Evolutionary conservation across 768 basidiomycete genomes (phyloP).

Genomic region (Mycena galericulata): DNA sequence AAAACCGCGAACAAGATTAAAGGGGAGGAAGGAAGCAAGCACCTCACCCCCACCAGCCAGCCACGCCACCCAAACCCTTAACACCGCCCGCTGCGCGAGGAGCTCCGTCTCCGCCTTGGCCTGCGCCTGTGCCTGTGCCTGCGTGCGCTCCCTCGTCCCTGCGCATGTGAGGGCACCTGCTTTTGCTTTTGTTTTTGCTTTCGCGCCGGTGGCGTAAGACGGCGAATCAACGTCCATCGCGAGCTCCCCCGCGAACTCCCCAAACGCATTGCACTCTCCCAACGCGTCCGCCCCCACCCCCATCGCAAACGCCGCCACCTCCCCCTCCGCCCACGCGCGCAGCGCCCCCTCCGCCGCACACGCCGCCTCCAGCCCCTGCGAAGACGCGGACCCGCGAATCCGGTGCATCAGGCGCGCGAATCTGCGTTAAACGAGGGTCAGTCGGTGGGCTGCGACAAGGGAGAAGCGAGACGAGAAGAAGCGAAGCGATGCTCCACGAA

Average conservation of each 20-base stretch:
- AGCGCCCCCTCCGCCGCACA: conserved; percentile 16
- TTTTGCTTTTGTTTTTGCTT: not conserved
- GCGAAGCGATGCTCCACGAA: not conserved
- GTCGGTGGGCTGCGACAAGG: not conserved
- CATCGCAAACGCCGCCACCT: not conserved
- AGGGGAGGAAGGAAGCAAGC: too few relatives aligned
- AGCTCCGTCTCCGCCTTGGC: conserved; percentile 15
- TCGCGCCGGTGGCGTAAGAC: not conserved
- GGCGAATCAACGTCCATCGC: conserved; percentile 15
- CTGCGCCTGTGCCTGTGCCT: not conserved
- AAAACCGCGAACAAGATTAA: too few relatives aligned
- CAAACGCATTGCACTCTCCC: too few relatives aligned
- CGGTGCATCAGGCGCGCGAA: conserved; percentile 15
- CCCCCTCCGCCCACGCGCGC: conserved; percentile 17
- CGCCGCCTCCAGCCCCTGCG: conserved; percentile 15
- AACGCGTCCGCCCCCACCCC: not conserved
- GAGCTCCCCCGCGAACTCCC: too few relatives aligned
- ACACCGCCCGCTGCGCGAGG: conserved; percentile 25
- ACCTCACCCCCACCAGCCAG: not conserved
- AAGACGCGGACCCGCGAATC: not conserved
- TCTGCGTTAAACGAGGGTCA: not conserved
- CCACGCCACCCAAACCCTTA: conserved; percentile 25
- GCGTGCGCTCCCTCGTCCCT: not conserved
- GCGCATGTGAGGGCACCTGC: not conserved
- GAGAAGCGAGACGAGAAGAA: not conserved